Evolutionary conservation across 352 stramenopile species (phyloP).

Genomic region (Achlya hypogyna): DNA sequence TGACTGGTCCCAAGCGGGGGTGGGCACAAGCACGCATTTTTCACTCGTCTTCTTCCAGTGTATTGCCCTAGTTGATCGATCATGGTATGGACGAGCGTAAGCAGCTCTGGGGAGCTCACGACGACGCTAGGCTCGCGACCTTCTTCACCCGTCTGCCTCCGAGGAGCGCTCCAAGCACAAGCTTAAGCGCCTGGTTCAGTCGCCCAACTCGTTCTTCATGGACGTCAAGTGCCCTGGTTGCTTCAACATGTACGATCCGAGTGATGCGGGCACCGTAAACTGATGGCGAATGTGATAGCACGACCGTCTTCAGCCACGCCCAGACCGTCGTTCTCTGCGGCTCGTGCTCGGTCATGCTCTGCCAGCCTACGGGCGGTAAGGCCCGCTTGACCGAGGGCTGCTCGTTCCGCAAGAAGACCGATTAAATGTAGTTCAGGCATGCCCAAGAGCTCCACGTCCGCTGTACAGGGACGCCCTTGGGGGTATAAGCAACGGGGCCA

Average conservation of each 20-base stretch:
- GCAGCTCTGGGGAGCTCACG: background rate
- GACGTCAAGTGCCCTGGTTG: slow-evolving; percentile 99
- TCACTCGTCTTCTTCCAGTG: slow-evolving; percentile 85
- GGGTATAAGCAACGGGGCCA: background rate
- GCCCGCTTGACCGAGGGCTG: slow-evolving; percentile 97
- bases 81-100: background rate
- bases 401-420: slow-evolving; percentile 99
- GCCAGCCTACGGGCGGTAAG: slow-evolving; percentile 97
- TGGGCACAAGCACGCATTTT: background rate
- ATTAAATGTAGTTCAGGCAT: slow-evolving; percentile 70
- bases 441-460: background rate
- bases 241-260: slow-evolving; percentile 94
- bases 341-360: slow-evolving; percentile 97
- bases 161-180: slow-evolving; percentile 98
- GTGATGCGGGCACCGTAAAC: background rate
- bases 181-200: slow-evolving; percentile 98
- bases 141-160: slow-evolving; percentile 94
- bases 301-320: slow-evolving; percentile 98
- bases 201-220: slow-evolving; percentile 99
- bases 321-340: slow-evolving; percentile 97
- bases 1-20: slow-evolving; percentile 8
- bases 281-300: slow-evolving; percentile 36
- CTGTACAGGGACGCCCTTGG: background rate
- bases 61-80: slow-evolving; percentile 27
- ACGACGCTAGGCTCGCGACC: slow-evolving; percentile 78